Conservation (phyloP, 345 rosid genomes). For the Conringia planisiliqua region DNA sequence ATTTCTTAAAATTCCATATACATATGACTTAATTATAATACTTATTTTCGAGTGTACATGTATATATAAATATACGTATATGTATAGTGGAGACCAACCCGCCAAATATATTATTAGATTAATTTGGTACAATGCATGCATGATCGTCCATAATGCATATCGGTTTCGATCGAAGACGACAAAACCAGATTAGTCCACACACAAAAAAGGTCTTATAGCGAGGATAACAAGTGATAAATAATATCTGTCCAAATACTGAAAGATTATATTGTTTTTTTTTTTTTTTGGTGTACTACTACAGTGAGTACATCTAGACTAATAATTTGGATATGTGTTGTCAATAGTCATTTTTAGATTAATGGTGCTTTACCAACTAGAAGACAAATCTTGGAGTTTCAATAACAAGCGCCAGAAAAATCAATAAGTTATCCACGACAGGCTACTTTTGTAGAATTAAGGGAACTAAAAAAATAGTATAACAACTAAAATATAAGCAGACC, state of each 20-base stretch:
- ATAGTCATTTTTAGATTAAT: not conserved
- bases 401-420: not conserved
- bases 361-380: not conserved
- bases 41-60: not conserved
- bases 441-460: not conserved
- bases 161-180: conserved; percentile 23
- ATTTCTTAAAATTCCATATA: not conserved
- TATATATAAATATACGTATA: conserved; percentile 1
- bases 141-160: conserved; percentile 22
- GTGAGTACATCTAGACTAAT: not conserved
- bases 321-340: not conserved
- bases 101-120: not conserved
- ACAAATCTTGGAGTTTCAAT: not conserved
- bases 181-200: conserved; percentile 8
- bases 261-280: not conserved
- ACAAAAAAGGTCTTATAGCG: not conserved
- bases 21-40: not conserved
- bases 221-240: not conserved
- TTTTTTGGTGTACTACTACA: not conserved
- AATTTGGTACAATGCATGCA: conserved; percentile 15
- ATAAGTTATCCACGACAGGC: not conserved
- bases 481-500: not conserved
- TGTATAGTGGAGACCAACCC: conserved; percentile 24
- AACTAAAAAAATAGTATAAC: not conserved
- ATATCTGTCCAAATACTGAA: not conserved